A percentile compares a stretch with the other conserved stretches of the same genome.
phyloP scores from a whole-genome alignment of 2,329 filamentous ascomycete genomes.

The Macrophomina pseudophaseolina region DNA sequence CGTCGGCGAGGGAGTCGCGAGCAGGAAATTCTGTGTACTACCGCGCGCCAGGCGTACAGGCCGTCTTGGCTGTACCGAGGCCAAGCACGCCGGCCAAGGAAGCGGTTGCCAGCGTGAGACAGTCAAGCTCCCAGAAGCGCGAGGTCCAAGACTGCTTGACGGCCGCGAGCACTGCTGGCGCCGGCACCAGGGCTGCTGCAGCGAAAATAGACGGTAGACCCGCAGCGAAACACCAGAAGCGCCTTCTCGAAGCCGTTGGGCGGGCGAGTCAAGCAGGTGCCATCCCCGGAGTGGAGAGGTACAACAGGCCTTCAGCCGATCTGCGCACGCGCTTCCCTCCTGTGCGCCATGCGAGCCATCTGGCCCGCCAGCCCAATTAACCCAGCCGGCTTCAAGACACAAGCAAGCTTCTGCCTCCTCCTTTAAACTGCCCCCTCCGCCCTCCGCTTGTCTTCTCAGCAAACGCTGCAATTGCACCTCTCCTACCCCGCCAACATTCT shows the following conservation, averaged over 20 bases:
- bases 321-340: slow-evolving; percentile 10
- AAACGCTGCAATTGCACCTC: background rate
- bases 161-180: background rate
- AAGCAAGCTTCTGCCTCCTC: background rate
- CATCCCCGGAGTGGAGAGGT: slow-evolving; percentile 12
- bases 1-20: background rate
- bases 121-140: slow-evolving; percentile 1
- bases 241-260: background rate
- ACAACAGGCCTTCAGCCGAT: slow-evolving; percentile 15
- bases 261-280: slow-evolving; percentile 9
- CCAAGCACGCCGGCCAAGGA: slow-evolving; percentile 15
- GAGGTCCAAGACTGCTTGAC: slow-evolving; percentile 16
- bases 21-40: background rate
- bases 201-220: background rate
- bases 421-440: slow-evolving; percentile 5
- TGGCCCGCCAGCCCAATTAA: slow-evolving; percentile 2
- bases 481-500: background rate
- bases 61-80: slow-evolving; percentile 3
- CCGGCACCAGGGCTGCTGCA: background rate
- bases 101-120: background rate
- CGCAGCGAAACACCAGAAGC: background rate
- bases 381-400: slow-evolving; percentile 1
- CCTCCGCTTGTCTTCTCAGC: slow-evolving; percentile 2
- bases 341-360: slow-evolving; percentile 16
- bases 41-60: background rate